Conservation (phyloP, 148 eudicot species). For the Hydrangea macrophylla region DNA sequence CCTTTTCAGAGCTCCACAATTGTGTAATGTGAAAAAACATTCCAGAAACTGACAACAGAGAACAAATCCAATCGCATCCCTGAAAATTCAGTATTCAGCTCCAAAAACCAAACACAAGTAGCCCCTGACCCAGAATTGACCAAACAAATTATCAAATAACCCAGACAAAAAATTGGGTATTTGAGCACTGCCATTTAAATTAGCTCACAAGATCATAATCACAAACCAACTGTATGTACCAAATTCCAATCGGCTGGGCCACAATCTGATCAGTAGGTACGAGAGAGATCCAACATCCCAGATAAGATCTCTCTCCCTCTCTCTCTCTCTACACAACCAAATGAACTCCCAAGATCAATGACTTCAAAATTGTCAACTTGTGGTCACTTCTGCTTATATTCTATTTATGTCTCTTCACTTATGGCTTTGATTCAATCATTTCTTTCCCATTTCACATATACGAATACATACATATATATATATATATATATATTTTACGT, state of each 20-base stretch:
- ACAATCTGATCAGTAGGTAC: slow-evolving; percentile 7
- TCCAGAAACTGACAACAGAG: not conserved
- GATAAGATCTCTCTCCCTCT: slow-evolving; percentile 27
- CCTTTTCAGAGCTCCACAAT: slow-evolving; percentile 2
- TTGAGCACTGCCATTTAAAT: slow-evolving; percentile 16
- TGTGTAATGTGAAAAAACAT: not conserved
- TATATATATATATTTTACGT: too few species aligned
- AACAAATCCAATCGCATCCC: slow-evolving; percentile 1
- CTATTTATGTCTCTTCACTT: slow-evolving; percentile 11
- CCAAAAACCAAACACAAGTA: slow-evolving; percentile 13
- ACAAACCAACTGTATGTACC: not conserved
- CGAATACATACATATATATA: too few species aligned
- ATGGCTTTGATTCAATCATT: slow-evolving; percentile 26
- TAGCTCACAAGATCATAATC: slow-evolving; percentile 2
- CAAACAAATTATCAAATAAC: not conserved
- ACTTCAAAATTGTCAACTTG: slow-evolving; percentile 24
- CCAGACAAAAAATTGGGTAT: not conserved
- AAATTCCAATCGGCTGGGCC: slow-evolving; percentile 8
- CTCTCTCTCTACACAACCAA: slow-evolving; percentile 16
- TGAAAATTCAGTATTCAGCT: slow-evolving; percentile 8
- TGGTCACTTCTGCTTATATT: slow-evolving; percentile 19
- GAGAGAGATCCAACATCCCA: slow-evolving; percentile 19
- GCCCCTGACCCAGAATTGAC: slow-evolving; percentile 10
- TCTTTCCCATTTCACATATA: slow-evolving; percentile 10
- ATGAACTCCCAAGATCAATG: slow-evolving; percentile 20